Evolutionary conservation across 345 rosid genomes (phyloP), one percentile per base, ranked within the genome.

Genomic region (Populus deltoides): DNA sequence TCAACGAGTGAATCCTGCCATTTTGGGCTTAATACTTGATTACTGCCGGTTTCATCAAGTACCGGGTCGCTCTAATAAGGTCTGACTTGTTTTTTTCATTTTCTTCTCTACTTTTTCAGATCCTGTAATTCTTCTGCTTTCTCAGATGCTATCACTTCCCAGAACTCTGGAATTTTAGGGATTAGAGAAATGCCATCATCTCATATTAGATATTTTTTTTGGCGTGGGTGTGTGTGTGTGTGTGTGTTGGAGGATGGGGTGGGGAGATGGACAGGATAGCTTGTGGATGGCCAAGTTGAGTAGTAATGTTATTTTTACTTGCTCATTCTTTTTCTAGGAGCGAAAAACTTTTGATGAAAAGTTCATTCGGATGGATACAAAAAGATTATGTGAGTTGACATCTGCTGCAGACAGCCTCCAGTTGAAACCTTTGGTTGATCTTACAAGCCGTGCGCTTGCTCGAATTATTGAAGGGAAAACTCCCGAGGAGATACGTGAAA

Each of bases 351-450:
- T 86, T 84, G 97, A 94, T 78, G 97, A 92, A 81, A 92, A 83
- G 84, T 94, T 92, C 73, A 88, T 91, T 79, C 88, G 97, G 62
- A 91, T 94, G 97, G 94, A 90, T 81, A 90, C 93, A 66, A 91
- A 89, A 79, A 91, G 86, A 86, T 88, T 94, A 10, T 91, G 97
- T 81, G 98, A 93, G 84, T 82, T 94, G 91, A 91, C 92, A 81
- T 90, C 97, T 75, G 98, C 98, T 65, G 97, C 97, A 55, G 97
- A 90, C 80, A 91, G 97, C 88, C 94, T 94, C 80, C 94, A 91
- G 80, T 82, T 94, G 76, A 90, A 89, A 84, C 97, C 93, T 78
- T 80, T 94, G 88, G 97, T 92, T 84, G 97, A 94, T 89, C 93
- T 94, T 49, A 90, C 97, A 25, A 91, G 97, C 79, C 92, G 97